These are phyloP conservation scores for Inga oerstediana DNA, from an alignment of 306 rosid species.

Conservation along the genomic window DNA sequence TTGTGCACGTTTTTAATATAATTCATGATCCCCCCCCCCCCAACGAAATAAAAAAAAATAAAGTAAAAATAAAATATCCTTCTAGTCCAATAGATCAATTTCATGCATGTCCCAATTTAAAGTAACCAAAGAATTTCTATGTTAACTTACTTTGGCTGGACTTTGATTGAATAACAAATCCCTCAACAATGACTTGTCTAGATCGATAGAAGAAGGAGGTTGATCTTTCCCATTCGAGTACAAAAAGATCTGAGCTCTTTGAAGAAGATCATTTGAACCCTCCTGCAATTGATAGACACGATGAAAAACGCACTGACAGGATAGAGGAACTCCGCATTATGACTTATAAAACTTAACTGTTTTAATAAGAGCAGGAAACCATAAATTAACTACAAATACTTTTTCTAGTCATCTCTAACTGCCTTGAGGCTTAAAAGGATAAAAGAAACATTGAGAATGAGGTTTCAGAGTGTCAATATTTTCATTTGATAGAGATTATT, in stretches of 20 bases:
- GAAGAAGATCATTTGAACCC: constrained; percentile 82
- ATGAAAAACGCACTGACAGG: constrained; percentile 15
- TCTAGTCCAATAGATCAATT: neutral
- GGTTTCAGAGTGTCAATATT: neutral
- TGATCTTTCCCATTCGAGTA: constrained; percentile 80
- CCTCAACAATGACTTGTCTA: constrained; percentile 72
- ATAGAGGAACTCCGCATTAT: constrained; percentile 1
- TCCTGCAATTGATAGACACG: constrained; percentile 58
- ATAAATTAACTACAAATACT: neutral
- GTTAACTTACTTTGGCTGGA: constrained; percentile 76
- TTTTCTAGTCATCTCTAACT: neutral
- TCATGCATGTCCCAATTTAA: neutral
- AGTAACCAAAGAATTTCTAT: neutral
- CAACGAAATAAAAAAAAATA: no score
- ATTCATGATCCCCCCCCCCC: neutral
- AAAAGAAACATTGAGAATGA: neutral
- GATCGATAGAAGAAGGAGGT: constrained; percentile 88
- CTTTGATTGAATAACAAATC: constrained; percentile 89
- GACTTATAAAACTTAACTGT: neutral
- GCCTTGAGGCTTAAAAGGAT: neutral
- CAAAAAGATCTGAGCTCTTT: constrained; percentile 75
- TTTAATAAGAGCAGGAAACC: constrained; percentile 4
- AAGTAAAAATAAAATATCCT: neutral
- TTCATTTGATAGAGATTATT: neutral
- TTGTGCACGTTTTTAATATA: neutral